Evolutionary conservation across 106 monocot genomes (phyloP), one percentile per base, ranked within the genome.

Genomic region (Acanthochlamys bracteata): DNA sequence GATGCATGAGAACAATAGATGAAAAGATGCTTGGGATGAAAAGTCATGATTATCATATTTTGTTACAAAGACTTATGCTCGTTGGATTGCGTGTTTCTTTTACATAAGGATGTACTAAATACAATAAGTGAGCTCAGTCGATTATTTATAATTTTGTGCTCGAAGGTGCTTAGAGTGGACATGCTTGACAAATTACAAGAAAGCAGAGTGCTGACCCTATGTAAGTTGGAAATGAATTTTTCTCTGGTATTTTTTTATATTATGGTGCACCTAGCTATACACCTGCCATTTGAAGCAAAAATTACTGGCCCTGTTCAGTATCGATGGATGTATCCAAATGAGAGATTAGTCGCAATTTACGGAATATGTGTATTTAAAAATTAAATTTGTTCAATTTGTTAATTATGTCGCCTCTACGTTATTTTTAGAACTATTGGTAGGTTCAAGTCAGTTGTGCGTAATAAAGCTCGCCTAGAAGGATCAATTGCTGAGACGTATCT

Each of bases 301-400:
- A 10, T 75, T 4, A 63, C 40, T 24, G 63, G 63, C 10, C 52
- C 63, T n/a, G 63, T 63, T 7, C 33, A 40, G 24, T 72, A 63
- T 56, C 51, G 54, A 24, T 63, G 71, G 53, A 72, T 63, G 63
- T 64, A 64, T 54, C 63, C 63, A 11, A 9, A 55, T 2, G 66
- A 74, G 41, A 74, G 66, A 58, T 57, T 22, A 57, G 12, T 57
- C n/a, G n/a, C n/a, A n/a, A n/a, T n/a, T n/a, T n/a, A n/a, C n/a
- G n/a, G n/a, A n/a, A n/a, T n/a, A n/a, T n/a, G n/a, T n/a, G n/a
- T n/a, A n/a, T n/a, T n/a, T n/a, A n/a, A n/a, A n/a, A n/a, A 7
- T 22, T n/a, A n/a, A n/a, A n/a, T n/a, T n/a, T n/a, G n/a, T n/a
- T n/a, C n/a, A n/a, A n/a, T n/a, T n/a, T n/a, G n/a, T n/a, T n/a